Base-by-base conservation (phyloP, 176 grass and related monocot genomes). In the Typha latifolia region DNA sequence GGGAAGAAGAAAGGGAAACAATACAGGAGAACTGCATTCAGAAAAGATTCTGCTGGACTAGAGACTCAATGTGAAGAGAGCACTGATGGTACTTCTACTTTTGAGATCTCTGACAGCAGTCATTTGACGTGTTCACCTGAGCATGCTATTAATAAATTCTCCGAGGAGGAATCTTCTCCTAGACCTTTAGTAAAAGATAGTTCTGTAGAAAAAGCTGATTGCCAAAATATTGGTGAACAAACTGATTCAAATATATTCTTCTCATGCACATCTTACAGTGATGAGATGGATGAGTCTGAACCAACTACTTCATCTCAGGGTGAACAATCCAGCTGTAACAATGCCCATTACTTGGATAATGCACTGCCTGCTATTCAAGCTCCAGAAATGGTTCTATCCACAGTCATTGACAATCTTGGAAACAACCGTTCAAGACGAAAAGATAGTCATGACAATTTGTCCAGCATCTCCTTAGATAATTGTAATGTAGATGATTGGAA, bases 1-100 rank as follows among this genome's bases (percentile, higher is more conserved):
- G 82, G 78, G 32, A 91, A 91, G 84, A 91, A 81, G 81, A 91
- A 87, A 75, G 77, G 51, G 67, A 91, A 87, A 61, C 82, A 81
- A 51, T 76, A 84, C 68, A 87, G 50, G 62, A 77, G 74, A 61
- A 23, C 12, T 51, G 67, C 34, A 50, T 66, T 47, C 63, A 81
- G 49, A 62, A 87, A 84, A 49, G 47, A 23, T 69, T 66, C 68
- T 5, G 66, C 55, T 76, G 69, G 62, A 74, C 62, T 61, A 75
- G 67, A 81, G 72, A 73, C n/a, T 70, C 79, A 83, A 55, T 75
- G 57, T 15, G 53, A 49, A 72, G 77, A 77, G 78, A 62, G 49
- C 26, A 83, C 68, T 23, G 32, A 16, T 1, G 49, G 56, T 32
- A 9, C 19, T 47, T 50, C 49, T 55, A 49, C 55, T 62, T 50